phyloP scores from a whole-genome alignment of 805 yeast species.

The Yarrowia yakushimensis region DNA sequence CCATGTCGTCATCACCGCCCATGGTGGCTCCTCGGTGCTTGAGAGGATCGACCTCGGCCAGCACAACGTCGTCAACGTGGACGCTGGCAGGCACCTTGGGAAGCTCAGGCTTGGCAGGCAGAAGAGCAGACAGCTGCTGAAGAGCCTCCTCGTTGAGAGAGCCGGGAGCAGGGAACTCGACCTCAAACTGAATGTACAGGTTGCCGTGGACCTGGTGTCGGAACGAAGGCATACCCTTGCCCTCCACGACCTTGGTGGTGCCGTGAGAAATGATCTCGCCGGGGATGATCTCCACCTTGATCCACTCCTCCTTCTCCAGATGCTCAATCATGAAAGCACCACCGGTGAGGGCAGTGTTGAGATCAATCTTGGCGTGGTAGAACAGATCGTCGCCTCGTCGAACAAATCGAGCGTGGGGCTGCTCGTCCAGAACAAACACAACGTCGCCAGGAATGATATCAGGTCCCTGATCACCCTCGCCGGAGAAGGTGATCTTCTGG shows the following conservation, averaged over 20 bases:
- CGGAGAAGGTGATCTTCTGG: slow-evolving; percentile 82
- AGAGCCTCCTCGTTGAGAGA: slow-evolving; percentile 70
- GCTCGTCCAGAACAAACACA: slow-evolving; percentile 84
- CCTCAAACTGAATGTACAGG: slow-evolving; percentile 76
- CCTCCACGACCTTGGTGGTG: slow-evolving; percentile 71
- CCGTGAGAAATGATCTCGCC: slow-evolving; percentile 94
- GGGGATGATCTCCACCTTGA: slow-evolving; percentile 76
- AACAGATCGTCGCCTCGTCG: slow-evolving; percentile 87
- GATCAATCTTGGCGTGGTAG: slow-evolving; percentile 82
- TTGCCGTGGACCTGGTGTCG: slow-evolving; percentile 87
- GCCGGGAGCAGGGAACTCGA: slow-evolving; percentile 79
- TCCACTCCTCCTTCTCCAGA: slow-evolving; percentile 77
- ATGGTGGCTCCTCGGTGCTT: slow-evolving; percentile 46
- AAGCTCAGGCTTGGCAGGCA: slow-evolving; percentile 70
- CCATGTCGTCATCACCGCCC: slow-evolving; percentile 51
- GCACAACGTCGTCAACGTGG: slow-evolving; percentile 74
- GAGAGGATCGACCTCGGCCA: slow-evolving; percentile 64
- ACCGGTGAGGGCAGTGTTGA: slow-evolving; percentile 94
- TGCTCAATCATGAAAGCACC: slow-evolving; percentile 87
- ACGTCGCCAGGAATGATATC: slow-evolving; percentile 96
- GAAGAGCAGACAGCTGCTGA: slow-evolving; percentile 64
- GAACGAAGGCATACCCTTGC: slow-evolving; percentile 96
- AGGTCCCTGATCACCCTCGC: slow-evolving; percentile 98
- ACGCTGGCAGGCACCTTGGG: slow-evolving; percentile 62
- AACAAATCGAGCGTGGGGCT: slow-evolving; percentile 74